Conservation (phyloP, 192 early-diverging fungal genomes). For the Thoreauomyces humboldtii region DNA sequence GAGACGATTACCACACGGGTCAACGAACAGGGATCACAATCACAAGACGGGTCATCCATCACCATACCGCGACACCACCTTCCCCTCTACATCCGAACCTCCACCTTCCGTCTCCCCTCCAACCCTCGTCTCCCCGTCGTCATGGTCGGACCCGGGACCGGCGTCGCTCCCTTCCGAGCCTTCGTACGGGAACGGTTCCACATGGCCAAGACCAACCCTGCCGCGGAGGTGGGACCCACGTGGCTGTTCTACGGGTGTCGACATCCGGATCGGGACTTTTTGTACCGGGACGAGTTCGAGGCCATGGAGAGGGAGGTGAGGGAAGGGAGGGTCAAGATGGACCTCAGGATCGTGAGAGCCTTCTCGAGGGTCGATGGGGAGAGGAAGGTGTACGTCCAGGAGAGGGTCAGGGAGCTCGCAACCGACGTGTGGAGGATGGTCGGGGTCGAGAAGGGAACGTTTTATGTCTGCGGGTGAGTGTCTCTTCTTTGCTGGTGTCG, state of each 20-base stretch:
- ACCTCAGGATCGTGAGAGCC: constrained; percentile 77
- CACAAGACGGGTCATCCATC: neutral
- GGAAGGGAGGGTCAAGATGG: constrained; percentile 40
- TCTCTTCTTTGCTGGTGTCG: neutral
- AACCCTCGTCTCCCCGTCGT: constrained; percentile 78
- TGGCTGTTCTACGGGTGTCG: constrained; percentile 95
- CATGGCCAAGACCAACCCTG: constrained; percentile 43
- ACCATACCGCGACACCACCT: constrained; percentile 49
- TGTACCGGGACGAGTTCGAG: constrained; percentile 87
- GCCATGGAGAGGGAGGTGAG: constrained; percentile 47
- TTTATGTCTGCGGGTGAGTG: constrained; percentile 85
- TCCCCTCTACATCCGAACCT: constrained; percentile 87
- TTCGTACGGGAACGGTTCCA: constrained; percentile 88
- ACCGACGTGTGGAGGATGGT: constrained; percentile 81
- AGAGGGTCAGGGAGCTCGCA: constrained; percentile 73
- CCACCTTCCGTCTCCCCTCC: constrained; percentile 86
- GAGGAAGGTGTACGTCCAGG: constrained; percentile 96
- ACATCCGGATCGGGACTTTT: constrained; percentile 78
- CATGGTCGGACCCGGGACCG: constrained; percentile 99
- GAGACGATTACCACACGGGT: neutral
- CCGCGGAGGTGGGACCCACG: constrained; percentile 65
- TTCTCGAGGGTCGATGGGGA: constrained; percentile 74
- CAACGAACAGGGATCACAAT: neutral
- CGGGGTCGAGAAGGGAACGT: constrained; percentile 66
- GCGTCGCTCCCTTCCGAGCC: constrained; percentile 96